Evolutionary conservation across 179 eudicot species (phyloP), one percentile per base, ranked within the genome.

Genomic region (Silene coronaria): DNA sequence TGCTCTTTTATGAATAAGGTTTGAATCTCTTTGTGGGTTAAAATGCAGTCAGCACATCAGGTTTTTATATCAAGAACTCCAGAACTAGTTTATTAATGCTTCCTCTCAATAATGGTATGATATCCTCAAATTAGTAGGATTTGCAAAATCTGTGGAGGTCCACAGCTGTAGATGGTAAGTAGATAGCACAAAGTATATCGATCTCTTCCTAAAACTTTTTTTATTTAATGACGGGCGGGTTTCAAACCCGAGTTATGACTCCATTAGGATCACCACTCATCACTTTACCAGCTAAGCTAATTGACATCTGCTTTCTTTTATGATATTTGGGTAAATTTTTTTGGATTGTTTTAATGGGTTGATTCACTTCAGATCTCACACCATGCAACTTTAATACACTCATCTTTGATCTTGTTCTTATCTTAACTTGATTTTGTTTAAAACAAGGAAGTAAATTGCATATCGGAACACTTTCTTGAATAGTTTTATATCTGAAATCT

Each of bases 51-150:
- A n/a, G 27, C 48, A 10, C 17, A 36, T 42, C 16, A 4, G 8
- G 75, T 55, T 57, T 82, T 82, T 82, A 82, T 79, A 71, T 65
- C 34, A 26, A 32, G 57, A 55, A 48, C 6, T 19, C 17, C 19
- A 53, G 58, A 53, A 53, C 58, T 53, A 53, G 58, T 53, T 53
- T 53, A n/a, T 70, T 57, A 36, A 69, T 81, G 55, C 17, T 9
- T 62, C 17, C 8, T 46, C n/a, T 8, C 67, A 27, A 32, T 30
- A 71, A 75, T 66, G 77, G 82, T 21, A 72, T 71, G 8, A 21
- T 21, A 78, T 78, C 66, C 16, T 23, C 42, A 27, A 19, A 68
- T 70, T 17, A 70, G 1, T 21, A 55, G 72, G 67, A 77, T 67
- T 58, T 67, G 75, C 74, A 68, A 38, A 38, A 81, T 81, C 75